Evolutionary conservation across 75 land plant genomes (phyloP).

Genomic region (Picea glauca): DNA sequence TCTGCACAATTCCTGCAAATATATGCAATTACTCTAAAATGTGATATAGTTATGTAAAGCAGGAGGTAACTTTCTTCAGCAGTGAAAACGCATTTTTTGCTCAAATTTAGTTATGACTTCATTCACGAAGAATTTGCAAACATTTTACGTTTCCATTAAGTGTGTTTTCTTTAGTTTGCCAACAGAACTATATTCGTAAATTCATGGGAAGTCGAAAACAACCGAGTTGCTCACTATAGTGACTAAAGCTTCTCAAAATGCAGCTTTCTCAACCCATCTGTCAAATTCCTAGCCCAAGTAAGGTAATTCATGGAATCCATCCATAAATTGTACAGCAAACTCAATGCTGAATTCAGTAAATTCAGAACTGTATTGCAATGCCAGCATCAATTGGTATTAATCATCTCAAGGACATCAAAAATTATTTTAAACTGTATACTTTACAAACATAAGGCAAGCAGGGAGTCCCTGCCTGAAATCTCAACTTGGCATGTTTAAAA

Average conservation of each 20-base stretch:
- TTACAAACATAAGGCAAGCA: not conserved
- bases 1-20: not conserved
- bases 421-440: not conserved
- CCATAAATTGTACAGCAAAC: not conserved
- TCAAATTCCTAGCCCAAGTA: not conserved
- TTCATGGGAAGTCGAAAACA: not conserved
- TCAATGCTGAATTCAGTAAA: not conserved
- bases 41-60: not conserved
- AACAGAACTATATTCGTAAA: not conserved
- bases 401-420: not conserved
- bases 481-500: too few species aligned
- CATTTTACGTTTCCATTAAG: too few species aligned
- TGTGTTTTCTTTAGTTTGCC: too few species aligned
- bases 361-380: not conserved
- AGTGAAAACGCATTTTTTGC: not conserved
- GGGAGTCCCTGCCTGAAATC: not conserved
- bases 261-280: not conserved
- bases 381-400: not conserved
- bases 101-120: not conserved
- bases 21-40: not conserved
- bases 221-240: not conserved
- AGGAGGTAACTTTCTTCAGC: not conserved
- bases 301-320: not conserved
- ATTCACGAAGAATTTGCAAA: not conserved
- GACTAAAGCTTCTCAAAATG: not conserved